Conservation (phyloP, 208 protist genomes). For the Phytomonas sp. region DNA sequence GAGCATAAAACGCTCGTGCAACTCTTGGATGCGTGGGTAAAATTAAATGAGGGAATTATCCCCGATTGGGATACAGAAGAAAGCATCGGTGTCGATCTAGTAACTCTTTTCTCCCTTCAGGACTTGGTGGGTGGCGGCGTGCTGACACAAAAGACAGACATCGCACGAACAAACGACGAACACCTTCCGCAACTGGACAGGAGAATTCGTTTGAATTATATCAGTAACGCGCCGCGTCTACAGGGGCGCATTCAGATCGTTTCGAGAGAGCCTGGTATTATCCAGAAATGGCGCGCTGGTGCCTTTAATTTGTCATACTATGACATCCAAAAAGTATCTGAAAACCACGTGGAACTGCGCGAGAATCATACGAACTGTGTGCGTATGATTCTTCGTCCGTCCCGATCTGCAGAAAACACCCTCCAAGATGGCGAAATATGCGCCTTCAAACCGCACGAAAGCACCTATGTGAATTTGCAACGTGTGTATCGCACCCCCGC, state of each 20-base stretch:
- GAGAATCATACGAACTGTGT: slow-evolving; percentile 23
- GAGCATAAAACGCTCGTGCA: neutral
- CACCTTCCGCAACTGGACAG: neutral
- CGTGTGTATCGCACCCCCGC: slow-evolving; percentile 58
- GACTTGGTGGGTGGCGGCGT: neutral
- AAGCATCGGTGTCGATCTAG: neutral
- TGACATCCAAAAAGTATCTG: slow-evolving; percentile 16
- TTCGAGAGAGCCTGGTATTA: slow-evolving; percentile 25
- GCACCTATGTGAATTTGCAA: slow-evolving; percentile 24
- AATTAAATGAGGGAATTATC: neutral
- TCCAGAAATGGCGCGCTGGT: slow-evolving; percentile 58
- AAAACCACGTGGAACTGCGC: neutral
- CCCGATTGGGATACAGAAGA: neutral
- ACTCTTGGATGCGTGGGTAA: neutral
- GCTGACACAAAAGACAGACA: neutral
- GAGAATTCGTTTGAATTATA: slow-evolving; percentile 20
- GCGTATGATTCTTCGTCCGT: slow-evolving; percentile 52
- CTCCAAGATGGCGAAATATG: slow-evolving; percentile 34
- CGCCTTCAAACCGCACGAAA: slow-evolving; percentile 31
- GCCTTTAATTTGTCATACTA: slow-evolving; percentile 45
- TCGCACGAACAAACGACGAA: neutral
- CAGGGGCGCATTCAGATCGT: slow-evolving; percentile 41
- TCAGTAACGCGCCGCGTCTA: slow-evolving; percentile 32
- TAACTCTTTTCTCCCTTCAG: neutral
- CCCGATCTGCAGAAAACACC: slow-evolving; percentile 20